Evolutionary conservation across 139 green algal genomes (phyloP).

Genomic region (Pseudopediastrum boryanum): DNA sequence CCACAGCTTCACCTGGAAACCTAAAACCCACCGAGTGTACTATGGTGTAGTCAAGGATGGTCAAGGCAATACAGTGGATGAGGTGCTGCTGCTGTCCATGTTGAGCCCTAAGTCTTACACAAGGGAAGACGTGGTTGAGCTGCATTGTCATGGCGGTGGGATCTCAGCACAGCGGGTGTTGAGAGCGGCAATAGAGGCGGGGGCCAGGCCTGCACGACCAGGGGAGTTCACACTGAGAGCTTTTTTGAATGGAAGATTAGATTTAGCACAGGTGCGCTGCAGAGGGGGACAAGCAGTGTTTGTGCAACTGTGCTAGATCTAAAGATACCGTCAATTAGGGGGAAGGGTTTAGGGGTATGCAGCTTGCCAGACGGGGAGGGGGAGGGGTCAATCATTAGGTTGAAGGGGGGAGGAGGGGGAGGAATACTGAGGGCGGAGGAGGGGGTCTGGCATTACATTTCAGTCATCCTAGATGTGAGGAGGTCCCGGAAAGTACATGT

Average conservation of each 20-base stretch:
- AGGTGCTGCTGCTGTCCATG: conserved; percentile 34
- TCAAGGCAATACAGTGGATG: conserved; percentile 11
- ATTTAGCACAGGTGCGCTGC: conserved; percentile 78
- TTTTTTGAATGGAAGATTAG: conserved; percentile 96
- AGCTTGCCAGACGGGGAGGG: not conserved
- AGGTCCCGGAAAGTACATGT: too few relatives aligned
- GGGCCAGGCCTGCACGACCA: conserved; percentile 76
- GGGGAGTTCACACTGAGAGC: conserved; percentile 98
- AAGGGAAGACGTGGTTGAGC: conserved; percentile 94
- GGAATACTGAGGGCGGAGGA: not conserved
- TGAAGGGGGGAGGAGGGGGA: not conserved
- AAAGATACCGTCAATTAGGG: not conserved
- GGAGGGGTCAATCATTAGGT: not conserved
- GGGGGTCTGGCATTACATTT: not conserved
- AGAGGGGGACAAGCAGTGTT: not conserved
- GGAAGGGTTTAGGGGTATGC: not conserved
- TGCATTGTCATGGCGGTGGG: conserved; percentile 92
- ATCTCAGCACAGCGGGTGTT: conserved; percentile 84
- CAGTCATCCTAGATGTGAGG: too few relatives aligned
- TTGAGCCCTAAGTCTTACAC: conserved; percentile 85
- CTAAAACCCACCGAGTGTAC: conserved; percentile 80
- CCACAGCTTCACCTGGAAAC: conserved; percentile 50
- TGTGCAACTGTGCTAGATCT: not conserved
- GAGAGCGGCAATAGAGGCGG: conserved; percentile 68
- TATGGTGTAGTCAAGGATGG: conserved; percentile 78